Evolutionary conservation across 2,329 filamentous ascomycete genomes (phyloP), one percentile per base, ranked within the genome.

Genomic region (Chalaropsis ovoidea): DNA sequence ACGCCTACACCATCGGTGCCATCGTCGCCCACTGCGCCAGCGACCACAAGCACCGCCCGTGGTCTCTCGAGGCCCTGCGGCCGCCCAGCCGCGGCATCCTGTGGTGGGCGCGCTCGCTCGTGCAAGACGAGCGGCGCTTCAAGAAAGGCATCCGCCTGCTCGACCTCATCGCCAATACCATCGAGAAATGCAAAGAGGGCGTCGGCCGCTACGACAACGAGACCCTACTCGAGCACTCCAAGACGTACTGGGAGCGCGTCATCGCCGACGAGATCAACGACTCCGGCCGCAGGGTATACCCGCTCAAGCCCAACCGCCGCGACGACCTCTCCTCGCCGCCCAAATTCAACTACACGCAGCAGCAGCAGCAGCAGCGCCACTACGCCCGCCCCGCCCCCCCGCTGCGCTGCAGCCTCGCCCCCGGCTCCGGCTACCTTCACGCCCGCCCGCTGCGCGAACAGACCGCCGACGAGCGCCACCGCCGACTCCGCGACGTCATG

Each of bases 171-270:
- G 24, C 27, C 42, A 62, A 62, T 15, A 35, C 42, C 15, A 61
- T 42, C 17, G 56, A 61, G n/a, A 61, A 61, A 22, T 61, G 56
- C 56, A 61, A 61, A 22, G 56, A 61, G 39, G 19, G 39, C 31
- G 39, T 39, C 31, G 31, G 31, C 31, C n/a, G 17, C 31, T 42
- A 31, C n/a, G 35, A 41, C 35, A 42, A 61, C n/a, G 13, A 17
- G 8, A 42, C 56, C 7, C 56, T 61, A 2, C 35, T 61, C 31
- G 15, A 19, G 31, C 56, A 61, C 19, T 19, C 19, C 11, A n/a
- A 17, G 7, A 8, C 13, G 56, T 61, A 61, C 56, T 61, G 56
- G 56, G 56, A 61, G n/a, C 35, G n/a, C 56, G 56, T 61, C 35
- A 61, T 61, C n/a, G 13, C 19, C 17, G 17, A 39, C n/a, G 56